Base-by-base conservation (phyloP, 2,329 filamentous ascomycete species). In the Cladosporium colombiae region DNA sequence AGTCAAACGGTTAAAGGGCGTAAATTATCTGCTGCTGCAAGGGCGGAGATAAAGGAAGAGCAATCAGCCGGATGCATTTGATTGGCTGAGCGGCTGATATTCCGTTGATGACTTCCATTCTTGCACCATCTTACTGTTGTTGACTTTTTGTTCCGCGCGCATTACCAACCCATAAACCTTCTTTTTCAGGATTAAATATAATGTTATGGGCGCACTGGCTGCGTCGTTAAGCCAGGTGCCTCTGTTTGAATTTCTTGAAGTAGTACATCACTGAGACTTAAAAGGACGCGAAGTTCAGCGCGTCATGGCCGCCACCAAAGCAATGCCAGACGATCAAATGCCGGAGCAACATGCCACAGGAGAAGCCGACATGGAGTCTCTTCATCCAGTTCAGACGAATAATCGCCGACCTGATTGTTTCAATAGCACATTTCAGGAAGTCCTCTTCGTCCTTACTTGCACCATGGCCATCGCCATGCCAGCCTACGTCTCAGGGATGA, bases 391-490 rank as follows among this genome's bases (percentile, higher is more conserved):
- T 2, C 50, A 68, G 53, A 72, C 71, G 23, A 71, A 70, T 46
- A 70, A 70, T 61, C 68, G 57, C 40, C 80, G 86, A 10, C 86
- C 86, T 33, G 81, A 77, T 70, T 88, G 85, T 76, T 91, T 91
- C 80, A 82, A 77, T 50, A 88, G 81, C 50, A 88, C 86, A 0
- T 64, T 85, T 1, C 85, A 89, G 71, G 88, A 91, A 78, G 81
- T 86, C 44, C 77, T 88, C 2, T 91, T 91, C 71, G 85, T 91
- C 18, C 74, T 88, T 21, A 88, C 87, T 46, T 86, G 87, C 11
- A 91, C 88, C 1, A 86, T 90, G 79, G 87, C 88, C 1, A 88
- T 89, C 53, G 87, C 85, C 3, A 87, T 88, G 72, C 83, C 82
- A 11, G 83, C 84, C 5, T 87, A 91, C 70, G 78, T 88, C 31